Conservation (phyloP, 2,329 filamentous ascomycete species). For the Cladophialophora bantiana region DNA sequence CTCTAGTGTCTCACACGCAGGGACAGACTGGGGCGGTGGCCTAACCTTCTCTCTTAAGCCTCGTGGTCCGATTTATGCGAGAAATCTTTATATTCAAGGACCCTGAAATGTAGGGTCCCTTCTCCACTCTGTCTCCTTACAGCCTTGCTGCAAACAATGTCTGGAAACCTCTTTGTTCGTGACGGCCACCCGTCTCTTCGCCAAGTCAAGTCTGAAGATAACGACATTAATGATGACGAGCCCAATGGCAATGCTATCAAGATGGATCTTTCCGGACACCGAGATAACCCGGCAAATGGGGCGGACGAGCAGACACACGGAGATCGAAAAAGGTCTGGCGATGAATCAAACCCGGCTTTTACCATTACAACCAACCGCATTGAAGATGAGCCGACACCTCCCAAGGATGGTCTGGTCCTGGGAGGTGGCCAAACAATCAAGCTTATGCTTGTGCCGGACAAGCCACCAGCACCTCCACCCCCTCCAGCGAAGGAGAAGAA, state of each 20-base stretch:
- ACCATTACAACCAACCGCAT: constrained; percentile 24
- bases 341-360: constrained; percentile 19
- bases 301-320: constrained; percentile 18
- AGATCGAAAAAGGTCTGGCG: constrained; percentile 4
- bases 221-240: constrained; percentile 11
- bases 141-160: constrained; percentile 34
- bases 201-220: constrained; percentile 13
- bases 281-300: background rate
- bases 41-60: constrained; percentile 29
- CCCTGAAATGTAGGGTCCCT: constrained; percentile 26
- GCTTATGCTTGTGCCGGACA: constrained; percentile 36
- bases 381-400: constrained; percentile 27
- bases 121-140: constrained; percentile 23
- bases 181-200: constrained; percentile 15
- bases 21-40: constrained; percentile 19
- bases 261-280: constrained; percentile 7
- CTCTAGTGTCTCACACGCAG: constrained; percentile 30
- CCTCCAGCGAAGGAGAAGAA: constrained; percentile 54
- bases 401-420: constrained; percentile 28
- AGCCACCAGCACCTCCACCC: constrained; percentile 22
- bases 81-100: constrained; percentile 26
- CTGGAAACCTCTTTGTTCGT: constrained; percentile 24
- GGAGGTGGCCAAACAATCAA: constrained; percentile 35
- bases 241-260: constrained; percentile 9
- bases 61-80: constrained; percentile 20